These are phyloP conservation scores for Linnemannia hyalina DNA, from an alignment of 192 early-diverging fungal species.

Conservation along the genomic window DNA sequence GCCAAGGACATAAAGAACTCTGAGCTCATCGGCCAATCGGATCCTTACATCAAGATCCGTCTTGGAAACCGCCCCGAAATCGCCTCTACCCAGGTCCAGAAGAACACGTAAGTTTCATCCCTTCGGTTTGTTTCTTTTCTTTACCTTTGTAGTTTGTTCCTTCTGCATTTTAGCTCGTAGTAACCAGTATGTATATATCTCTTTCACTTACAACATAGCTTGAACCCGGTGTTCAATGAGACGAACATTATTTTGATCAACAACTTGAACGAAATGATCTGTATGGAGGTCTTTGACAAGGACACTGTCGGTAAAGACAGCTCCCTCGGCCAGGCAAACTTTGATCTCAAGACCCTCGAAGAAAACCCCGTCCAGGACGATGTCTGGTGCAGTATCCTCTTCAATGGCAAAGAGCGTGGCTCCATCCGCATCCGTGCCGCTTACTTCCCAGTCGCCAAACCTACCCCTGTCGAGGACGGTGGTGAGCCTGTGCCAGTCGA, in stretches of 20 bases:
- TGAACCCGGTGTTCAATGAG: slow-evolving; percentile 88
- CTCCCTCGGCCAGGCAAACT: slow-evolving; percentile 67
- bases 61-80: slow-evolving; percentile 76
- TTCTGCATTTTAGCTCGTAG: neutral
- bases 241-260: slow-evolving; percentile 80
- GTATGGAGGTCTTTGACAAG: slow-evolving; percentile 86
- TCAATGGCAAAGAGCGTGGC: slow-evolving; percentile 43
- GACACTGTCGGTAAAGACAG: slow-evolving; percentile 81
- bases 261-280: slow-evolving; percentile 74
- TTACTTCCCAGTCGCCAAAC: slow-evolving; percentile 37
- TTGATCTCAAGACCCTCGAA: slow-evolving; percentile 61
- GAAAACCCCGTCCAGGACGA: slow-evolving; percentile 56
- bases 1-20: slow-evolving; percentile 85
- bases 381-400: slow-evolving; percentile 58
- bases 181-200: neutral
- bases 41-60: slow-evolving; percentile 85
- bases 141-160: neutral
- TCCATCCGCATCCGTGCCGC: slow-evolving; percentile 37
- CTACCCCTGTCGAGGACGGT: slow-evolving; percentile 23
- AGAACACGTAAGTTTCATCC: slow-evolving; percentile 65
- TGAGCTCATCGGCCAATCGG: slow-evolving; percentile 87
- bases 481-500: slow-evolving; percentile 39
- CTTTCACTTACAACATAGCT: neutral
- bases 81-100: slow-evolving; percentile 70
- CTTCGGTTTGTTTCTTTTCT: neutral